phyloP scores from a whole-genome alignment of 306 rosid species.

The Carpinus viminea region DNA sequence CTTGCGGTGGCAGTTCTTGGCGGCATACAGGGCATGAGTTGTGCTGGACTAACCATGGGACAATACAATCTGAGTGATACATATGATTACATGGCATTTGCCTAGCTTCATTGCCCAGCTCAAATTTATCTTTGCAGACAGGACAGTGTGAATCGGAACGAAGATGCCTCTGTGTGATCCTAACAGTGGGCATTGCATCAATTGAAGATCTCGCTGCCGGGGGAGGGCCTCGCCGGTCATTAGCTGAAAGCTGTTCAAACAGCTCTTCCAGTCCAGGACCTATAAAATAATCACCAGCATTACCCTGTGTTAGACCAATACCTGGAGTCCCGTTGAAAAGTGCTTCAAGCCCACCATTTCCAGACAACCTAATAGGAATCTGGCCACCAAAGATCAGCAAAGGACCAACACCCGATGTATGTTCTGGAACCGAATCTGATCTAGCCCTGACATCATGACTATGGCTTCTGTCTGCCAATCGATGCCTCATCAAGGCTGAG shows the following conservation, averaged over 20 bases:
- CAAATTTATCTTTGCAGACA: slow-evolving; percentile 67
- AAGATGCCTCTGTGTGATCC: slow-evolving; percentile 58
- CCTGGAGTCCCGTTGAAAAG: slow-evolving; percentile 67
- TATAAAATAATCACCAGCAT: slow-evolving; percentile 66
- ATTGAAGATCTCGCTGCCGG: slow-evolving; percentile 64
- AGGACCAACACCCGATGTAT: slow-evolving; percentile 44
- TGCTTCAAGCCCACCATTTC: slow-evolving; percentile 63
- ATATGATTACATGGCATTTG: slow-evolving; percentile 76
- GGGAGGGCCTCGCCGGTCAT: slow-evolving; percentile 66
- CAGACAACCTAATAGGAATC: slow-evolving; percentile 57
- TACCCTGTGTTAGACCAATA: slow-evolving; percentile 55
- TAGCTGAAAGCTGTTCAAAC: slow-evolving; percentile 69
- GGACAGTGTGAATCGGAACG: slow-evolving; percentile 71
- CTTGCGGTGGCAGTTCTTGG: slow-evolving; percentile 61
- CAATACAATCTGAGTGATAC: slow-evolving; percentile 67
- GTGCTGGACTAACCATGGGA: slow-evolving; percentile 77
- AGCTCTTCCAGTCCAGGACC: slow-evolving; percentile 85
- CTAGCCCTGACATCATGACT: slow-evolving; percentile 35
- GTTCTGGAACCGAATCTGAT: slow-evolving; percentile 47
- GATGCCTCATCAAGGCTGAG: slow-evolving; percentile 56
- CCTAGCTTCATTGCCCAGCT: slow-evolving; percentile 67
- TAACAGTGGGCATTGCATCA: slow-evolving; percentile 69
- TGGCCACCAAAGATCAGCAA: slow-evolving; percentile 69
- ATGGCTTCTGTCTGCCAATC: slow-evolving; percentile 44
- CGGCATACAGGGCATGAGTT: slow-evolving; percentile 84